A percentile compares a stretch with the other conserved stretches of the same genome.
These are phyloP conservation scores for Ustulina deusta DNA, from an alignment of 2,329 filamentous ascomycete genomes.

Conservation along the genomic window DNA sequence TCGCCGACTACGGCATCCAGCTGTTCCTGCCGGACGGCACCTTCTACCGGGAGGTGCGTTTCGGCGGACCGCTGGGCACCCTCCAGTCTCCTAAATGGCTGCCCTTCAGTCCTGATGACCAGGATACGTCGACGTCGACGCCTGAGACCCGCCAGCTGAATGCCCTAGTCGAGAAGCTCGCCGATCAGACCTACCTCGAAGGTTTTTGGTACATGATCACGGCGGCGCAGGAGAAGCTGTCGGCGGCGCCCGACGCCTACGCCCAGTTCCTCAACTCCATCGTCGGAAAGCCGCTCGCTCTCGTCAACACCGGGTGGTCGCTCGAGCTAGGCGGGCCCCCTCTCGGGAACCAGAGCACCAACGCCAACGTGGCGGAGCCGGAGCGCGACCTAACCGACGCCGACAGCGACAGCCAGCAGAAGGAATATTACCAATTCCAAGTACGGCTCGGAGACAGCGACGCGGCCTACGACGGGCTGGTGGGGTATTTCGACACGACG, in stretches of 20 bases:
- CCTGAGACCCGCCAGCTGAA: conserved; percentile 48
- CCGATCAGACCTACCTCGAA: conserved; percentile 47
- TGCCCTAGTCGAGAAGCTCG: conserved; percentile 44
- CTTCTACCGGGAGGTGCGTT: conserved; percentile 57
- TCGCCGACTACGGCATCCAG: conserved; percentile 56
- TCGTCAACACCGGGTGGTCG: conserved; percentile 56
- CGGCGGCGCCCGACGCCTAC: conserved; percentile 53
- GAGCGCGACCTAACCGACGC: not conserved
- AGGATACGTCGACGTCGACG: not conserved
- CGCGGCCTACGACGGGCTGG: conserved; percentile 53
- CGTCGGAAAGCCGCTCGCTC: conserved; percentile 57
- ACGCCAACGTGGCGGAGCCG: not conserved
- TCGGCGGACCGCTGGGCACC: conserved; percentile 50
- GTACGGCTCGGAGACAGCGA: conserved; percentile 54
- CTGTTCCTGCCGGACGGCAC: conserved; percentile 56
- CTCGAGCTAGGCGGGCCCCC: conserved; percentile 52
- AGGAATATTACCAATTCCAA: conserved; percentile 51
- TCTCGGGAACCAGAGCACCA: conserved; percentile 42
- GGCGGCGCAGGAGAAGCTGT: conserved; percentile 43
- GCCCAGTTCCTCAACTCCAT: conserved; percentile 52
- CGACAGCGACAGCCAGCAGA: not conserved
- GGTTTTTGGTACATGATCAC: conserved; percentile 55
- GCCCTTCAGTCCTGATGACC: conserved; percentile 48
- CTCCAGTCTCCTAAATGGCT: conserved; percentile 49
- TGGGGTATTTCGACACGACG: conserved; percentile 54